These are phyloP conservation scores for Erucastrum elatum DNA, from an alignment of 345 rosid species.

Conservation along the genomic window DNA sequence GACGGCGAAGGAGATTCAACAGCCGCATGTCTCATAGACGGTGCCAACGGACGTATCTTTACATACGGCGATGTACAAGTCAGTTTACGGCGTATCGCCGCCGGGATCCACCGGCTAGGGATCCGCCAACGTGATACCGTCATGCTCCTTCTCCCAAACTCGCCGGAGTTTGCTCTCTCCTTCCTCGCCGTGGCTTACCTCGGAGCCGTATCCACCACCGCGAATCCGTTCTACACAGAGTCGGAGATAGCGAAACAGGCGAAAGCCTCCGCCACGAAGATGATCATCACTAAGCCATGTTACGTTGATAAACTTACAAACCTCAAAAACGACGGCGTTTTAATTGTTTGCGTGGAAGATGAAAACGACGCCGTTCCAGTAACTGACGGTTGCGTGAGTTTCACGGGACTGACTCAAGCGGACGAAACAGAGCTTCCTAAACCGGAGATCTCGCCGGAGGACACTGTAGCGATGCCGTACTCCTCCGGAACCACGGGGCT, in stretches of 20 bases:
- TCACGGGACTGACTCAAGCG: neutral
- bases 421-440: constrained; percentile 48
- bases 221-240: constrained; percentile 77
- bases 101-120: constrained; percentile 65
- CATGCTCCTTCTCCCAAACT: constrained; percentile 77
- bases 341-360: neutral
- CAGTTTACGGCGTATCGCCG: constrained; percentile 52
- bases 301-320: constrained; percentile 53
- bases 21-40: constrained; percentile 64
- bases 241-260: constrained; percentile 74
- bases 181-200: constrained; percentile 69
- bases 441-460: neutral
- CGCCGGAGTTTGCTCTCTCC: constrained; percentile 65
- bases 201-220: constrained; percentile 71
- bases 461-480: neutral
- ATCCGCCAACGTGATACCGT: constrained; percentile 62
- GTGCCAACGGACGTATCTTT: constrained; percentile 53
- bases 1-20: constrained; percentile 20
- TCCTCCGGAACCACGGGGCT: constrained; percentile 76
- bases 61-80: constrained; percentile 69
- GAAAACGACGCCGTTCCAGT: neutral
- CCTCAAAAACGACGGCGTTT: constrained; percentile 38
- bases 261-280: constrained; percentile 50
- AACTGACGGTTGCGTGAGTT: neutral
- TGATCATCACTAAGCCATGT: constrained; percentile 60